Base-by-base conservation (phyloP, 345 rosid genomes). In the Pelargonium nanum region DNA sequence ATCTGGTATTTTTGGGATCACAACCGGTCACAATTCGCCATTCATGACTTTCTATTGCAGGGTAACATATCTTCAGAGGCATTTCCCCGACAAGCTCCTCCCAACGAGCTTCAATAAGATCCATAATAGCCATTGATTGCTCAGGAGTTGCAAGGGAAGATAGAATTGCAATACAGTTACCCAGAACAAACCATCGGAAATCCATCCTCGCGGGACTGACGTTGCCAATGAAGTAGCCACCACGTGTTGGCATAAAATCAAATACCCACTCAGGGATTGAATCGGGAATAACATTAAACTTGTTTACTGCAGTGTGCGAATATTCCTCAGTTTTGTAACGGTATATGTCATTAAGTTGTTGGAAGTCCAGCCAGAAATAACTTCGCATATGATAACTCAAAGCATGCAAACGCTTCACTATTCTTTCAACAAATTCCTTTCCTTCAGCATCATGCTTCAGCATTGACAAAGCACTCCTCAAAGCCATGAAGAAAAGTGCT, bases 141-240 rank as follows among this genome's bases (percentile, higher is more conserved):
- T 78, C 83, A 4, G 87, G 87, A 54, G 85, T 85, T 53, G 87
- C 80, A 19, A 85, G 68, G 6, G 90, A 82, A 45, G 82, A 71
- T 24, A 82, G 68, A 19, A 85, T 80, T 25, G 87, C 79, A 12
- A 84, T 56, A 66, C 89, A 83, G 51, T 81, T 83, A 0, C 89
- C 89, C 20, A 81, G 62, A 17, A 78, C 79, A 62, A 84, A 84
- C 90, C 87, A 84, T 34, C 90, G 69, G 22, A 84, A 84, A 61
- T 84, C 90, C 90, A 84, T 84, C 73, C 78, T 80, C 1, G 90
- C 90, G 22, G 90, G 87, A 60, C 90, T 82, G n/a, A 84, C 87
- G 53, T 84, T 84, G 34, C 90, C 90, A 10, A 84, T 80, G 56
- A 84, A 80, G 67, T 84, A 84, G 44, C 87, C 90, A 57, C 90